Evolutionary conservation across 371 early-diverging fungal species (phyloP).

Genomic region (Saksenaea vasiformis): DNA sequence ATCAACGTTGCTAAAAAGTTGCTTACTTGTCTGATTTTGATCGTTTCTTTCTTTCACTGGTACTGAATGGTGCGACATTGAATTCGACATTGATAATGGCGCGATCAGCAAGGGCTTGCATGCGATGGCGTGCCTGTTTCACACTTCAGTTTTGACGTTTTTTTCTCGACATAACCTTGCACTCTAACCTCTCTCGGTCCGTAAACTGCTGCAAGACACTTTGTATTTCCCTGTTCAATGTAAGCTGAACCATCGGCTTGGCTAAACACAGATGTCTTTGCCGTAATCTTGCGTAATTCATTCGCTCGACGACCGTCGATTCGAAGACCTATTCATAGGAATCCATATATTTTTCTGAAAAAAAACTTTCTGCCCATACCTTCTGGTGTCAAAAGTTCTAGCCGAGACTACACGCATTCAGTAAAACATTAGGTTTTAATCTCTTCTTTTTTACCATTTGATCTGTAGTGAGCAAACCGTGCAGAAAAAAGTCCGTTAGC

Average conservation of each 20-base stretch:
- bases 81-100: constrained; percentile 90
- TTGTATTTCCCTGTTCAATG: constrained; percentile 95
- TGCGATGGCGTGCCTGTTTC: constrained; percentile 60
- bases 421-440: not conserved
- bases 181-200: constrained; percentile 86
- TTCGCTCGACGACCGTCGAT: constrained; percentile 91
- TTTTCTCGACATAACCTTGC: not conserved
- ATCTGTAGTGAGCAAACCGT: not conserved
- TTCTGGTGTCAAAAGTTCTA: constrained; percentile 68
- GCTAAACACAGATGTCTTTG: constrained; percentile 77
- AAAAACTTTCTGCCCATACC: constrained; percentile 32
- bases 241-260: constrained; percentile 94
- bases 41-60: constrained; percentile 83
- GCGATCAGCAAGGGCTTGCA: constrained; percentile 70
- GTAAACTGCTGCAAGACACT: constrained; percentile 88
- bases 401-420: constrained; percentile 53
- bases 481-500: not conserved
- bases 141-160: not conserved
- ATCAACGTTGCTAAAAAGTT: not conserved
- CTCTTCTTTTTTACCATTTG: not conserved
- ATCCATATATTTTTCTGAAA: not conserved
- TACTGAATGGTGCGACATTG: constrained; percentile 89
- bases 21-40: constrained; percentile 82
- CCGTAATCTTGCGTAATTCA: constrained; percentile 85
- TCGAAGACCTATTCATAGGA: constrained; percentile 71